A percentile compares a stretch with the other conserved stretches of the same genome.
Conservation (phyloP, 306 rosid genomes). For the Potentilla sterilis region DNA sequence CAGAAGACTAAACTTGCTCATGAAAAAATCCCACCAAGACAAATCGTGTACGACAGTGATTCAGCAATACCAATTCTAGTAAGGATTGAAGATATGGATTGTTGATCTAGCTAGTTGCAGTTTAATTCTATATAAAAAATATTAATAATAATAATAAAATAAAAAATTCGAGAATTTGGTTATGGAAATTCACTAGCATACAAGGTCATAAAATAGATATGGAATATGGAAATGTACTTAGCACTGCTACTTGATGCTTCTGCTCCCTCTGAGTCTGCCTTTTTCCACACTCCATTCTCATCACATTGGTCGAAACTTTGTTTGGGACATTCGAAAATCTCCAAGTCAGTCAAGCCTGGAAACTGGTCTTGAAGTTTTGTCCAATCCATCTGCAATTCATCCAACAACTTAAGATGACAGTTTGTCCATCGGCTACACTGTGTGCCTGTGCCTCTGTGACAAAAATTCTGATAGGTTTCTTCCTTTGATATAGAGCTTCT, state of each 20-base stretch:
- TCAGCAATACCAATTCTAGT: too few species aligned
- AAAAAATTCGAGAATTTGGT: neutral
- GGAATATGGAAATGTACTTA: neutral
- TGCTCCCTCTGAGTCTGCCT: neutral
- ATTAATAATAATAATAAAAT: too few species aligned
- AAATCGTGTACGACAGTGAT: too few species aligned
- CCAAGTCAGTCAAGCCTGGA: conserved; percentile 1
- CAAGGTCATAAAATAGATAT: neutral
- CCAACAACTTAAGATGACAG: conserved; percentile 13
- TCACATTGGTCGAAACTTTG: conserved; percentile 2
- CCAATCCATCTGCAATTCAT: conserved; percentile 17
- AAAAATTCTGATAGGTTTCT: neutral
- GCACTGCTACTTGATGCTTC: neutral
- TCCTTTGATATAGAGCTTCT: conserved; percentile 21
- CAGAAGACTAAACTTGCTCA: too few species aligned
- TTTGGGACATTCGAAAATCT: conserved; percentile 12
- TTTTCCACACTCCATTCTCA: conserved; percentile 23
- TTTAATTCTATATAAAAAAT: too few species aligned
- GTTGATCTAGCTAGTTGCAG: too few species aligned
- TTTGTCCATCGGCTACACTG: neutral
- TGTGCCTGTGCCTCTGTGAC: neutral
- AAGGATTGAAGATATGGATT: too few species aligned
- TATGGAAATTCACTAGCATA: neutral
- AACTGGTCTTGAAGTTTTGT: neutral
- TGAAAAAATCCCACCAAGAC: too few species aligned